These are phyloP conservation scores for Boletus semigastroideus DNA, from an alignment of 1,284 basidiomycete species.

Conservation along the genomic window DNA sequence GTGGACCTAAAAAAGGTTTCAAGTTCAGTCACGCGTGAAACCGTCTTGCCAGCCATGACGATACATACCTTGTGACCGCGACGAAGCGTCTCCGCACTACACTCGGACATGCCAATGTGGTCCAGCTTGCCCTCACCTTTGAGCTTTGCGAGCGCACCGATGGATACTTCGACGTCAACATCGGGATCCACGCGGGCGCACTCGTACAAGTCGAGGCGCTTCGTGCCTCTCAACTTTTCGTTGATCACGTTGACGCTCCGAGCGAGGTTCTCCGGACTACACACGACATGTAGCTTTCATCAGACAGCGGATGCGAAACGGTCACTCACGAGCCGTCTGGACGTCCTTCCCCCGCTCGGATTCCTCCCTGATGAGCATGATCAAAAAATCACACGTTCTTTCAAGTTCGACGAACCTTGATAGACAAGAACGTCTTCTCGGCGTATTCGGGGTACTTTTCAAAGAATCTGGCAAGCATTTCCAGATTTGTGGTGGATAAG, in stretches of 20 bases:
- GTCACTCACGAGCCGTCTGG: constrained; percentile 28
- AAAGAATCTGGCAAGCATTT: constrained; percentile 46
- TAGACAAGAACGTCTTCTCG: constrained; percentile 48
- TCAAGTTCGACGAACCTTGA: constrained; percentile 30
- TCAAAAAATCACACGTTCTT: no score
- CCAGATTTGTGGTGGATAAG: constrained; percentile 37
- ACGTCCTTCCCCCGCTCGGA: no score
- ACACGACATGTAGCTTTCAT: background rate
- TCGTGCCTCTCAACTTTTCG: constrained; percentile 43
- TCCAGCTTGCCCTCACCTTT: constrained; percentile 46
- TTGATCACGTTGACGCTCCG: constrained; percentile 42
- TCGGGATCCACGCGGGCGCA: constrained; percentile 42
- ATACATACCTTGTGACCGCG: constrained; percentile 41
- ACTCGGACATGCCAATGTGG: constrained; percentile 55
- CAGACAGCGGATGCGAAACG: no score
- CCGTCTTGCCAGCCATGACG: no score
- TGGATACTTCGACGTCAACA: constrained; percentile 38
- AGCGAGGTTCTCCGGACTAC: constrained; percentile 36
- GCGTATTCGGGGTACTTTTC: constrained; percentile 53
- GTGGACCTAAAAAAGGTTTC: constrained; percentile 34
- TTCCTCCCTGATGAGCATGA: no score
- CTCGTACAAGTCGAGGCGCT: constrained; percentile 51
- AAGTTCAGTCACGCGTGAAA: background rate
- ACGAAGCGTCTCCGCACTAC: constrained; percentile 47
- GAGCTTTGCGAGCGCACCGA: constrained; percentile 34